Evolutionary conservation across 305 asterid species (phyloP).

Genomic region (Ruellia speciosa): DNA sequence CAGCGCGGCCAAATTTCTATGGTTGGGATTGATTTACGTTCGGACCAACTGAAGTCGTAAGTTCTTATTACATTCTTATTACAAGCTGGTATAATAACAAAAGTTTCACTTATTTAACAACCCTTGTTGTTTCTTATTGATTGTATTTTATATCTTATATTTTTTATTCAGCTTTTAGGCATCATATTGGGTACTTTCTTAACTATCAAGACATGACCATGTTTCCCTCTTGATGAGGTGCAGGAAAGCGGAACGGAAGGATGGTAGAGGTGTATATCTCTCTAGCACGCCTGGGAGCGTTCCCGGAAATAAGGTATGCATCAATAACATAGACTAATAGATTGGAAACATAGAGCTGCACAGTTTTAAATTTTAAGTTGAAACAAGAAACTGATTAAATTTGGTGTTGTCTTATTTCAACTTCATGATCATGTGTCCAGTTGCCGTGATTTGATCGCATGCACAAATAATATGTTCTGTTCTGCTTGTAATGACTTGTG

Average conservation of each 20-base stretch:
- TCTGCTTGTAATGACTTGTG: too few species aligned
- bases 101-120: too few species aligned
- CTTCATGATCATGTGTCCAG: too few species aligned
- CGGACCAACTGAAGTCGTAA: constrained; percentile 40
- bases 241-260: constrained; percentile 52
- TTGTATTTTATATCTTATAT: not conserved
- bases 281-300: constrained; percentile 33
- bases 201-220: too few species aligned
- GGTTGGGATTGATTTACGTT: constrained; percentile 34
- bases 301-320: constrained; percentile 60
- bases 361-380: constrained; percentile 1
- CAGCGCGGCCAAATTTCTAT: constrained; percentile 55
- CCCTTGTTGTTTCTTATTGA: too few species aligned
- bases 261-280: constrained; percentile 29
- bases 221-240: constrained; percentile 21
- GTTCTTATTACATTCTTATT: not conserved
- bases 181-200: constrained; percentile 9
- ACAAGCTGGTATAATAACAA: too few species aligned
- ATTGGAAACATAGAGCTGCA: not conserved
- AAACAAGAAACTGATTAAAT: not conserved
- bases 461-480: too few species aligned
- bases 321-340: not conserved
- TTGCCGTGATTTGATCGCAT: too few species aligned
- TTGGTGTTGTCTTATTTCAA: not conserved
- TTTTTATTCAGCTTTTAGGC: too few species aligned